phyloP scores from a whole-genome alignment of 1,284 basidiomycete genomes.

The Tranzscheliella williamsii region DNA sequence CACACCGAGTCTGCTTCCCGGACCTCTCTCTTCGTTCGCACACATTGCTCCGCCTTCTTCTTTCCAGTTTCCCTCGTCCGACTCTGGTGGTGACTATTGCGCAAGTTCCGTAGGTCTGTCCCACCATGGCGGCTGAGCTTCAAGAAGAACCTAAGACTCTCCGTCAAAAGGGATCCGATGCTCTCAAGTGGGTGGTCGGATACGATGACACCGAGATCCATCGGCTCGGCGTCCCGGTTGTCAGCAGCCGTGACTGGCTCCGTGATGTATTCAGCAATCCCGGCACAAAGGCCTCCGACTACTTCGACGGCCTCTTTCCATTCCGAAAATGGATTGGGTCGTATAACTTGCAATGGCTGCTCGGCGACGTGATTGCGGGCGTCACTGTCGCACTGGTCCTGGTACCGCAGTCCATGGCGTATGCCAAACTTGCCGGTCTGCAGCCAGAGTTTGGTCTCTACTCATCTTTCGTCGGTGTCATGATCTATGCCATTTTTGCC shows the following conservation, averaged over 20 bases:
- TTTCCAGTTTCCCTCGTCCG: too few species aligned
- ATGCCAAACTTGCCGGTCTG: constrained; percentile 78
- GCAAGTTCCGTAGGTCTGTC: too few species aligned
- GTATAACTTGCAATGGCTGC: constrained; percentile 60
- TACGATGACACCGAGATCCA: constrained; percentile 57
- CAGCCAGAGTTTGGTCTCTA: constrained; percentile 88
- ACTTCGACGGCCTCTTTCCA: constrained; percentile 59
- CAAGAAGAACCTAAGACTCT: too few species aligned
- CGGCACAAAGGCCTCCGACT: constrained; percentile 26
- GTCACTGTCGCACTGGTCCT: constrained; percentile 61
- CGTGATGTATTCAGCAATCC: constrained; percentile 38
- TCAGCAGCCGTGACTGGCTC: constrained; percentile 52
- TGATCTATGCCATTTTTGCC: constrained; percentile 67
- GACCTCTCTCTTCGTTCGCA: too few species aligned
- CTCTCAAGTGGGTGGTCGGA: constrained; percentile 37
- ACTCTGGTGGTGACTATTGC: too few species aligned
- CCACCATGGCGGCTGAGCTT: too few species aligned
- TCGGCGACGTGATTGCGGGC: constrained; percentile 61
- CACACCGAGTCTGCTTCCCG: too few species aligned
- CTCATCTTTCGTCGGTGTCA: constrained; percentile 87
- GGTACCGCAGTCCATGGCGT: constrained; percentile 64
- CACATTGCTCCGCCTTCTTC: too few species aligned
- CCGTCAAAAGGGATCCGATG: too few species aligned
- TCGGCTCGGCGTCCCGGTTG: constrained; percentile 56
- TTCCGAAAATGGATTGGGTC: constrained; percentile 60